Evolutionary conservation across 352 stramenopile genomes (phyloP).

Genomic region (Phytophthora niederhauseri): DNA sequence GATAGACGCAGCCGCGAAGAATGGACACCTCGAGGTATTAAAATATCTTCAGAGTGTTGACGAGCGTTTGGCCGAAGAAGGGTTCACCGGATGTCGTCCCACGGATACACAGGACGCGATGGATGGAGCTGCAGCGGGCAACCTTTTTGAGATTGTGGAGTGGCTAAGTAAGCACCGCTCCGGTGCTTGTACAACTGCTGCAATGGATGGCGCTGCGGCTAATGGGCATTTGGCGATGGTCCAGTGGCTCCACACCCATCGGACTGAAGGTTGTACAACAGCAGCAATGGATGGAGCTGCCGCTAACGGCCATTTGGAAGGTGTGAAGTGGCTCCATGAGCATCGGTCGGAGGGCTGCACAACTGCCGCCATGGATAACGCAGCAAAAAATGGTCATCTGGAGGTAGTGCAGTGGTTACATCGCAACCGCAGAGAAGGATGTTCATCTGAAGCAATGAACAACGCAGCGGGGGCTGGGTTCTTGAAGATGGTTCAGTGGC

Average conservation of each 20-base stretch:
- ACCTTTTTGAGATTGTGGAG: constrained; percentile 33
- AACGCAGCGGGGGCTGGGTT: constrained; percentile 24
- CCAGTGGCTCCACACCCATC: constrained; percentile 32
- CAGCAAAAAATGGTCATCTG: constrained; percentile 18
- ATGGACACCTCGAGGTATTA: constrained; percentile 30
- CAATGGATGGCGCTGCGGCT: constrained; percentile 32
- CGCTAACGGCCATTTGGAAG: constrained; percentile 23
- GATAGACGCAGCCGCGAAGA: constrained; percentile 36
- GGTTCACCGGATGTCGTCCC: constrained; percentile 10
- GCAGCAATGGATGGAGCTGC: constrained; percentile 30
- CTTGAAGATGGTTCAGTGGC: constrained; percentile 33
- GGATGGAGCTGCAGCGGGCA: constrained; percentile 30
- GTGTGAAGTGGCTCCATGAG: constrained; percentile 33
- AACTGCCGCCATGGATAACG: constrained; percentile 30
- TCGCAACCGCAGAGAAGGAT: constrained; percentile 33
- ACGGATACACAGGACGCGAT: constrained; percentile 34
- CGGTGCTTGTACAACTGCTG: constrained; percentile 22
- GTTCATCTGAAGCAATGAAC: constrained; percentile 30
- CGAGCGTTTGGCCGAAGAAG: constrained; percentile 11
- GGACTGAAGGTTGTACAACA: constrained; percentile 24
- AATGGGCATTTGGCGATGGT: constrained; percentile 36
- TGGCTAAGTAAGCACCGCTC: constrained; percentile 33
- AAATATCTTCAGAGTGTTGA: constrained; percentile 31
- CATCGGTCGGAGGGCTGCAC: constrained; percentile 32
- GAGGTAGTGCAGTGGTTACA: constrained; percentile 30